Conservation (phyloP, 345 rosid species). For the Camelina laxa region DNA sequence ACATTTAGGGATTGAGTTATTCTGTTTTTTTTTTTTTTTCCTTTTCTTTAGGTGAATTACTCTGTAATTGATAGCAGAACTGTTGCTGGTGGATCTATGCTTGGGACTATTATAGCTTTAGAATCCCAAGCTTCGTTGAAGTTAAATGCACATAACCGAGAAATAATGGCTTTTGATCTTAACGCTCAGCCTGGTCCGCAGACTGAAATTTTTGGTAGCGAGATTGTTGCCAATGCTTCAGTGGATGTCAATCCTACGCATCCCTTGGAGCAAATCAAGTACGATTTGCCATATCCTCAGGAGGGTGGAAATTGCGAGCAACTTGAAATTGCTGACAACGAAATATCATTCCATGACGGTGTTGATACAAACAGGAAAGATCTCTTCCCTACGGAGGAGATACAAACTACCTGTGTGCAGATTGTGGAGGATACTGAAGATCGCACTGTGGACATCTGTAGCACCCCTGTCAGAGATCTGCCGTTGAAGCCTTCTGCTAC, state of each 20-base stretch:
- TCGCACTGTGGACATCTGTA: conserved; percentile 26
- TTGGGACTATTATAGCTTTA: conserved; percentile 37
- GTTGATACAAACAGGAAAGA: conserved; percentile 40
- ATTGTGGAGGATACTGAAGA: conserved; percentile 40
- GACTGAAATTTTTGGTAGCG: conserved; percentile 30
- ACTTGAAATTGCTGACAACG: conserved; percentile 35
- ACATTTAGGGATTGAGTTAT: neutral
- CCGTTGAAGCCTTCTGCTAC: conserved; percentile 40
- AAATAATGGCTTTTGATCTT: conserved; percentile 36
- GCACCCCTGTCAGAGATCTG: conserved; percentile 40
- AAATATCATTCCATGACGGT: conserved; percentile 13
- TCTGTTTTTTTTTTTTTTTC: conserved; percentile 5
- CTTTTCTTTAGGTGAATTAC: conserved; percentile 46
- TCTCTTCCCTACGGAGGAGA: conserved; percentile 32
- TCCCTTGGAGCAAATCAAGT: conserved; percentile 40
- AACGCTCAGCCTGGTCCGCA: conserved; percentile 34
- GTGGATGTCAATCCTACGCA: conserved; percentile 11
- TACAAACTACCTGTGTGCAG: conserved; percentile 25
- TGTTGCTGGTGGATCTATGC: conserved; percentile 35
- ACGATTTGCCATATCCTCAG: neutral
- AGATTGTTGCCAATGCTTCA: conserved; percentile 28
- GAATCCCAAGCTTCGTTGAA: conserved; percentile 40
- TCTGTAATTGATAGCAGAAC: conserved; percentile 34
- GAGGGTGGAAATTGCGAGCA: conserved; percentile 26
- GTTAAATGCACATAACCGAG: conserved; percentile 20